Base-by-base conservation (phyloP, 768 basidiomycete genomes). In the Inosperma sp. region DNA sequence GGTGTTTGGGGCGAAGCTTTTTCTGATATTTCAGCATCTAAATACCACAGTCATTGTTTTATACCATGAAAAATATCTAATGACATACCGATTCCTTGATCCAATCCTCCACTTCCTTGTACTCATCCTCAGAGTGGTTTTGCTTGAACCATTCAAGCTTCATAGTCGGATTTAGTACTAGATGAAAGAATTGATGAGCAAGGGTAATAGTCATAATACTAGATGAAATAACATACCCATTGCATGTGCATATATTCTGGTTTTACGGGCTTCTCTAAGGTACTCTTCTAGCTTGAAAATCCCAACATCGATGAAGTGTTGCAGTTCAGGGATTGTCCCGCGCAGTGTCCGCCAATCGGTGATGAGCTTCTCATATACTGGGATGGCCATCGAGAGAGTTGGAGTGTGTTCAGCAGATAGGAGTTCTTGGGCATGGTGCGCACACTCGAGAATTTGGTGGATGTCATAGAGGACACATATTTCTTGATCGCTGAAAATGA, bases 381-480 rank as follows among this genome's bases (percentile, higher is more conserved):
- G 65, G 2, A 70, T 51, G 4, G 58, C 64, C 17, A 62, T 43
- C 2, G 64, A 63, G 14, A 68, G 60, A 7, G 66, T 67, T 10
- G 64, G 67, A 2, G 64, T 66, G 22, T 62, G 58, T 53, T 70
- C 62, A 9, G 56, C 59, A 1, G 60, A 65, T 3, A 66, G 54
- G 21, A 62, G 25, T 51, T 66, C 58, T 47, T 68, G 68, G 12
- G 62, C 56, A 10, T 49, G 9, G 47, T 66, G 65, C 6, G 56
- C 52, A 14, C 62, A 36, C 7, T 52, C 17, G 5, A 68, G 54
- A 26, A 66, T 57, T 14, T 51, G 14, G 1, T 48, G 59, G 25
- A 65, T 63, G 27, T 67, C 64, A 3, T 22, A n/a, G 0, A 67
- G 56, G 29, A 60, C 60, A 13, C 55, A 10, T 7, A 60, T 33